phyloP scores from a whole-genome alignment of 352 stramenopile genomes.

The Phytopythium ostracodes region DNA sequence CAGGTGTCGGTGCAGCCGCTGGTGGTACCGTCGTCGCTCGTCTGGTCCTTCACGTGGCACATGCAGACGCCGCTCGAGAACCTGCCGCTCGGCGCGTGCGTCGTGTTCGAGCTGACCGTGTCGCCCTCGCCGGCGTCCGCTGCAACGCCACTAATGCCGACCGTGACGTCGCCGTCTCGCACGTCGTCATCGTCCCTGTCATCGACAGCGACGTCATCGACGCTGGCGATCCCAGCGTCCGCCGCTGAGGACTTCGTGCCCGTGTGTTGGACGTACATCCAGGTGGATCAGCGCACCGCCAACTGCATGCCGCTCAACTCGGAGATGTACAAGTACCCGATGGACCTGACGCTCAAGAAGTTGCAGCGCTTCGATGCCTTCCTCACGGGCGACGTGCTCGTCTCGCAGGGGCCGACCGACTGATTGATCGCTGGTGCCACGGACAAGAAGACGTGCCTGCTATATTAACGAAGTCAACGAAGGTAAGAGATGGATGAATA shows the following conservation, averaged over 20 bases:
- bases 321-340: constrained; percentile 83
- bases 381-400: constrained; percentile 65
- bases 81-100: constrained; percentile 64
- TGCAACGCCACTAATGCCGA: neutral
- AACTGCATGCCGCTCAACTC: constrained; percentile 61
- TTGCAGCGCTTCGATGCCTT: constrained; percentile 72
- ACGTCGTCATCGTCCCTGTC: constrained; percentile 39
- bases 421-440: too few species aligned
- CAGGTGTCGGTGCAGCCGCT: constrained; percentile 70
- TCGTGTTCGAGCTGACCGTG: constrained; percentile 66
- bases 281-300: constrained; percentile 75
- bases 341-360: constrained; percentile 74
- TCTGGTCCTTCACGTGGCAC: constrained; percentile 90
- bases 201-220: constrained; percentile 15
- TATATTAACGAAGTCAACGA: constrained; percentile 1
- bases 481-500: neutral
- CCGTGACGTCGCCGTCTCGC: constrained; percentile 33
- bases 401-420: constrained; percentile 33
- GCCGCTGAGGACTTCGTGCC: constrained; percentile 44
- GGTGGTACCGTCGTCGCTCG: constrained; percentile 42
- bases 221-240: constrained; percentile 17
- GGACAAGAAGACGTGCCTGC: neutral
- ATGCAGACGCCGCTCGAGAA: constrained; percentile 93
- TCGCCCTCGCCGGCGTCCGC: constrained; percentile 17
- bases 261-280: constrained; percentile 82